Base-by-base conservation (phyloP, 2,329 filamentous ascomycete genomes). In the Exophiala mesophila region DNA sequence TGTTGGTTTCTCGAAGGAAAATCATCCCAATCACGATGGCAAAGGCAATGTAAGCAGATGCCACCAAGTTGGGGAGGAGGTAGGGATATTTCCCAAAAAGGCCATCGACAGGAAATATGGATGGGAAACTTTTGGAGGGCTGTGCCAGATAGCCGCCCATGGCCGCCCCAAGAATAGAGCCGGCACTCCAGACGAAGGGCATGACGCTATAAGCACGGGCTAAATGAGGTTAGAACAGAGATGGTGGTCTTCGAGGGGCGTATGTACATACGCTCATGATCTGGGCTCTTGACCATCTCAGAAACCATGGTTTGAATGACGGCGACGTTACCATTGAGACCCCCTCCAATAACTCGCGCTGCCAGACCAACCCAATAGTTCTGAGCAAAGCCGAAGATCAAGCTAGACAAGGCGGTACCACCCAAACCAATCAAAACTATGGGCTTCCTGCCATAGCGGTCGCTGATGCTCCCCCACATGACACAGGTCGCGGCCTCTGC, bases 281-380 rank as follows among this genome's bases (percentile, higher is more conserved):
- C 64, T 4, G 65, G 65, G 62, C 85, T 82, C 36, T 73, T 70
- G 19, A 86, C 77, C 26, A 83, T 80, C 60, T 87, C 83, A 1
- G 76, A 75, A 31, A 85, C 82, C 74, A 85, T 81, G 5, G 81
- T 85, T 45, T 82, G 68, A 78, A 86, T 82, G 3, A 86, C 80
- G 0, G 81, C 82, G 2, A 85, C 74, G 57, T 85, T 87, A 2
- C 82, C 83, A 58, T 86, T 86, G 34, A 85, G 61, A 8, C 75
- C 64, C 0, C 84, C 84, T 0, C 82, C 83, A n/a, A 69, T 53
- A 39, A 67, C 65, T 2, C 66, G 53, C 5, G 64, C 65, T 9
- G 66, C 53, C 24, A 69, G 54, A 1, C 65, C 66, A 15, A 69
- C 60, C 66, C 66, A 69, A 52, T 67, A 68, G 12, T 49, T 50